Evolutionary conservation across 306 rosid genomes (phyloP), one percentile per base, ranked within the genome.

Genomic region (Chamaecrista fasciculata): DNA sequence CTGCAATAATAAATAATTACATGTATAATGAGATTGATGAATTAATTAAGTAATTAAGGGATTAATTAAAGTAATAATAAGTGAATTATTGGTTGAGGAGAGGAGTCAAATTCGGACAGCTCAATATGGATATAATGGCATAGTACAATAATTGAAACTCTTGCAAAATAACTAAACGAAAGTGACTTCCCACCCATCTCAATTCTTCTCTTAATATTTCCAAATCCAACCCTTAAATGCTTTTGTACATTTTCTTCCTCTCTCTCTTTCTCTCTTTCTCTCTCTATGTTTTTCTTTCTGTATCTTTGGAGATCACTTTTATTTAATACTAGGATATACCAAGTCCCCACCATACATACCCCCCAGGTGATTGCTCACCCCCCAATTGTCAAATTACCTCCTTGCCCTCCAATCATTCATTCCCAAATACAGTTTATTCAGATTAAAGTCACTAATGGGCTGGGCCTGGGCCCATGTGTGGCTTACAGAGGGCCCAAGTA

Each of bases 111-210:
- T 49, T 69, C 74, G 28, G 70, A 57, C 85, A 83, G 80, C 87
- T 80, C 46, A 65, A 40, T n/a, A n/a, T 16, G 20, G 19, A 66
- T n/a, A n/a, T n/a, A n/a, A n/a, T n/a, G 76, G 61, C 59, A 52
- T 1, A 9, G 83, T 74, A 67, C 78, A 21, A 66, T 55, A 46
- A 65, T 74, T 66, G 70, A 61, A 61, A 58, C 77, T 71, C 62
- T 71, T 44, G 79, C 21, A 25, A 52, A 52, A 66, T 77, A 82
- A 87, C 92, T 82, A 80, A 79, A 75, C 64, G 92, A 87, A 78
- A 82, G 55, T 5, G 92, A 87, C 92, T 10, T 16, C 3, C 78
- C 84, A 82, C 89, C 89, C 31, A 73, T 68, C 76, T 73, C 68
- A 64, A 63, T 75, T 80, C 83, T 66, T 75, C 76, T 44, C 58